These are phyloP conservation scores for Globisporangium middletonii DNA, from an alignment of 352 stramenopile species.

Conservation along the genomic window DNA sequence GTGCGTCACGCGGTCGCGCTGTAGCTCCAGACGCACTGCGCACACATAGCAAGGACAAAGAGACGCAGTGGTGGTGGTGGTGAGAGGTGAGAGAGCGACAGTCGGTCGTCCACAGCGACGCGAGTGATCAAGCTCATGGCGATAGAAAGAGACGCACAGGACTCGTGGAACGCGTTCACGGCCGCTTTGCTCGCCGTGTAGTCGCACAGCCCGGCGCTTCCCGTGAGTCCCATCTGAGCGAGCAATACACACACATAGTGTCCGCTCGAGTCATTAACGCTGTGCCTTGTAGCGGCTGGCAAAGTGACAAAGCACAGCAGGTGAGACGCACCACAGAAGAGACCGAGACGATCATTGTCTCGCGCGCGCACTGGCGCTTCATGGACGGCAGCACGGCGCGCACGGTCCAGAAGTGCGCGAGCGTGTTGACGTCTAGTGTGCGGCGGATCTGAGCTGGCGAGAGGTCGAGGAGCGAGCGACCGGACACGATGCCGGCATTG, in stretches of 20 bases:
- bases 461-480: conserved; percentile 32
- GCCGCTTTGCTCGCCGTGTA: conserved; percentile 80
- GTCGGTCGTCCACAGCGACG: no score
- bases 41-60: neutral
- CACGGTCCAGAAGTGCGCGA: conserved; percentile 74
- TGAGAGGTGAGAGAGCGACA: no score
- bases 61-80: neutral
- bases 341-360: conserved; percentile 61
- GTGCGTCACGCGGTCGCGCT: conserved; percentile 40
- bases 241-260: neutral
- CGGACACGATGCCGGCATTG: conserved; percentile 52
- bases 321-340: conserved; percentile 49
- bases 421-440: conserved; percentile 54
- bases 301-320: neutral
- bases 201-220: conserved; percentile 53
- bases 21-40: conserved; percentile 72
- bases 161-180: conserved; percentile 68
- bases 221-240: conserved; percentile 62
- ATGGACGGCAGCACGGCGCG: conserved; percentile 58
- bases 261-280: no score
- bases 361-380: conserved; percentile 25
- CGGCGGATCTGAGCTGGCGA: conserved; percentile 35
- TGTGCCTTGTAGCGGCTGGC: neutral
- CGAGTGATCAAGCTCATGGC: neutral
- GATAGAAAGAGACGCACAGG: conserved; percentile 18